A percentile compares a stretch with the other conserved stretches of the same genome.
These are phyloP conservation scores for Trichoderma polysporum DNA, from an alignment of 2,329 filamentous ascomycete species.

Conservation along the genomic window DNA sequence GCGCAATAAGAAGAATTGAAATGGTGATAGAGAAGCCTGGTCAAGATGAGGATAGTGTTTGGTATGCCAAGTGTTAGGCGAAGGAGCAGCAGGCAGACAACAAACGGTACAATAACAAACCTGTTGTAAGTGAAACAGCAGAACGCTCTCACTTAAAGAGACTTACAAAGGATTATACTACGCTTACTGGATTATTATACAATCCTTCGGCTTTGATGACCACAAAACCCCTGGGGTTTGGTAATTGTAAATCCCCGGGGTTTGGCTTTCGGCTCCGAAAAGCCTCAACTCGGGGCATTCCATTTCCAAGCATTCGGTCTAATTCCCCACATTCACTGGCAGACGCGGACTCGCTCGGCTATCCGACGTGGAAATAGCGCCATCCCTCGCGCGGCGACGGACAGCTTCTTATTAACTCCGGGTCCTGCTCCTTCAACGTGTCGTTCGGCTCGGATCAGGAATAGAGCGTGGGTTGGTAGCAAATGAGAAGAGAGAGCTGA, in stretches of 20 bases:
- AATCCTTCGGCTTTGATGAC: too few relatives aligned
- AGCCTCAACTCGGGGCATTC: background rate
- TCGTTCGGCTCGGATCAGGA: background rate
- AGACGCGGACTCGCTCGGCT: constrained; percentile 10
- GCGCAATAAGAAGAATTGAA: too few relatives aligned
- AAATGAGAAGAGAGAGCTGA: background rate
- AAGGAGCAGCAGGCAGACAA: too few relatives aligned
- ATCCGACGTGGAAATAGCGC: constrained; percentile 10
- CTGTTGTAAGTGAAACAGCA: too few relatives aligned
- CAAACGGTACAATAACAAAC: too few relatives aligned
- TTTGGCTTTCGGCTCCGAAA: background rate
- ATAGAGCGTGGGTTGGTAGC: background rate
- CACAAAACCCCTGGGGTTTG: background rate
- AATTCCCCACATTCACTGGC: background rate
- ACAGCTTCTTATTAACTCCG: background rate
- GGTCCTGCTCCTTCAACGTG: background rate
- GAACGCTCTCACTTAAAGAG: too few relatives aligned
- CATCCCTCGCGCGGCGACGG: too few relatives aligned
- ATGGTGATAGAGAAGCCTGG: too few relatives aligned
- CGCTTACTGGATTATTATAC: too few relatives aligned
- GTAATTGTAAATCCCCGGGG: background rate
- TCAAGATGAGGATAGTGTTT: background rate
- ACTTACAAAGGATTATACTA: too few relatives aligned
- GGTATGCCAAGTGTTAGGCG: too few relatives aligned
- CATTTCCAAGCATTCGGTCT: background rate